A percentile compares a stretch with the other conserved stretches of the same genome.
Conservation (phyloP, 495 filamentous ascomycete genomes). For the Parathielavia hyrcaniae region DNA sequence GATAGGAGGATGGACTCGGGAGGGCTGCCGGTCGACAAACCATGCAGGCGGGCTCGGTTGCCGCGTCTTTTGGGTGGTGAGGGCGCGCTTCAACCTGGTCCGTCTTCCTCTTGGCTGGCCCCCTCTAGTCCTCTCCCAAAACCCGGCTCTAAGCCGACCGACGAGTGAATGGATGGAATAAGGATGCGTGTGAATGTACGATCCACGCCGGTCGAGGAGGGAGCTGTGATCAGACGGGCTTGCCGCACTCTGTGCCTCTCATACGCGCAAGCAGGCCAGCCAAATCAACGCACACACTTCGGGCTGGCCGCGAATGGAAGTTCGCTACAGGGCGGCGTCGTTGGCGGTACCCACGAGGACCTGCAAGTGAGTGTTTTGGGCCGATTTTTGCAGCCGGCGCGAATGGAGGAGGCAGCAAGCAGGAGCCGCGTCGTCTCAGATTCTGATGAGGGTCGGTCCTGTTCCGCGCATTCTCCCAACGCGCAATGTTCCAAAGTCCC, state of each 20-base stretch:
- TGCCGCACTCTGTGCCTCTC: neutral
- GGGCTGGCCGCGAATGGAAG: neutral
- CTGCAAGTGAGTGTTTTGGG: conserved; percentile 6
- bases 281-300: neutral
- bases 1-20: conserved; percentile 32
- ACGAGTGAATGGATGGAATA: neutral
- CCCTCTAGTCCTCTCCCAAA: conserved; percentile 12
- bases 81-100: conserved; percentile 15
- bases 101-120: conserved; percentile 1
- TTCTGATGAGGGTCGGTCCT: conserved; percentile 10
- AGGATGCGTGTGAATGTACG: neutral
- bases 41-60: conserved; percentile 33
- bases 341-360: neutral
- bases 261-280: neutral
- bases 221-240: neutral
- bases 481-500: conserved; percentile 19
- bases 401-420: neutral
- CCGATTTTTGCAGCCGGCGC: neutral
- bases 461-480: conserved; percentile 13
- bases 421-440: conserved; percentile 21
- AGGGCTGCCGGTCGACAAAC: conserved; percentile 41
- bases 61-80: conserved; percentile 20
- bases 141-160: conserved; percentile 5
- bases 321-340: neutral
- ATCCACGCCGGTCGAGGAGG: neutral